Evolutionary conservation across 148 eudicot species (phyloP).

Genomic region (Arctostaphylos glauca): DNA sequence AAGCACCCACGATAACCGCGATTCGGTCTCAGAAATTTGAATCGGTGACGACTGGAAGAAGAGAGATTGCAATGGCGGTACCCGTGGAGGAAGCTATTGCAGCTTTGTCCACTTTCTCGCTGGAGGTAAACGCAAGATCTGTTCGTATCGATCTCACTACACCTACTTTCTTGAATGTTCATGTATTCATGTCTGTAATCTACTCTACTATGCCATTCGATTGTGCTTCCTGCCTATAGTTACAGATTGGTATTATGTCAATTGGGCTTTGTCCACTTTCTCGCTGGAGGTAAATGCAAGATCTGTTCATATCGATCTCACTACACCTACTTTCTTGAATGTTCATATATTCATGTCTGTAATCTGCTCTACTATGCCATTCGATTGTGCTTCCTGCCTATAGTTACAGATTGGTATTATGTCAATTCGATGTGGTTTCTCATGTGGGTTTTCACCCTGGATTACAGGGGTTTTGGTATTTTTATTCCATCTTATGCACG

Average conservation of each 20-base stretch:
- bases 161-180: not conserved
- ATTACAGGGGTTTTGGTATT: not conserved
- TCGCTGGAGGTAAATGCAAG: too few relatives aligned
- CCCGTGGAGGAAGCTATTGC: conserved; percentile 34
- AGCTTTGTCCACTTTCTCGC: conserved; percentile 32
- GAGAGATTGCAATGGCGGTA: conserved; percentile 22
- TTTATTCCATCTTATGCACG: too few relatives aligned
- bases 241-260: not conserved
- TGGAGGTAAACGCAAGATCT: conserved; percentile 23
- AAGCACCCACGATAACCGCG: not conserved
- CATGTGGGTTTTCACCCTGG: not conserved
- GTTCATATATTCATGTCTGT: too few relatives aligned
- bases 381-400: too few relatives aligned
- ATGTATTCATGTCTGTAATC: not conserved
- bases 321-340: too few relatives aligned
- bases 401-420: too few relatives aligned
- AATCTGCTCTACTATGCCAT: too few relatives aligned
- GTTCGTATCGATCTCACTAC: not conserved
- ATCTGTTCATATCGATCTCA: too few relatives aligned
- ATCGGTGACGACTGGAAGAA: not conserved
- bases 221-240: not conserved
- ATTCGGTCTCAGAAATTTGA: too few relatives aligned
- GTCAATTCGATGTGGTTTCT: not conserved
- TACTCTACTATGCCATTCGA: not conserved
- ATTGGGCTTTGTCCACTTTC: too few relatives aligned